phyloP scores from a whole-genome alignment of 106 monocot genomes.

The Apostasia shenzhenica region DNA sequence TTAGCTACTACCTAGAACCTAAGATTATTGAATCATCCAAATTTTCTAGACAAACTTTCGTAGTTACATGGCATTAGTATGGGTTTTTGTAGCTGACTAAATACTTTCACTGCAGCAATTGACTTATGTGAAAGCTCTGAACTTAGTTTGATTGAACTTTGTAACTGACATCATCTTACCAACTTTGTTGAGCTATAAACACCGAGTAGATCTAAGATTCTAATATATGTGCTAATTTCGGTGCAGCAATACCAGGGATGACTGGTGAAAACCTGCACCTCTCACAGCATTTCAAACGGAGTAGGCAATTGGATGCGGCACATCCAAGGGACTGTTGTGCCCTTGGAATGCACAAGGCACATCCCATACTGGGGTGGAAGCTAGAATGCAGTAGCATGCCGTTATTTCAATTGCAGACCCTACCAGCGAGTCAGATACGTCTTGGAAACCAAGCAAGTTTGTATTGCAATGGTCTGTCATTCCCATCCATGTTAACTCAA shows the following conservation, averaged over 20 bases:
- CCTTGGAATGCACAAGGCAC: slow-evolving; percentile 21
- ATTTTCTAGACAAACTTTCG: no score
- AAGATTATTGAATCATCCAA: no score
- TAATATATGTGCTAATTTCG: slow-evolving; percentile 64
- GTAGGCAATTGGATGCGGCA: slow-evolving; percentile 38
- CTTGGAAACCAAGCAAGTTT: slow-evolving; percentile 37
- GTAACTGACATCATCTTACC: no score
- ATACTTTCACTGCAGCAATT: no score
- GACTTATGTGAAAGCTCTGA: no score
- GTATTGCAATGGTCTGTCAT: slow-evolving; percentile 77
- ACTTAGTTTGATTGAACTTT: no score
- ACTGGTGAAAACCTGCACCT: slow-evolving; percentile 42
- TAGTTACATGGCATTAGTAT: no score
- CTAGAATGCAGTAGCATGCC: slow-evolving; percentile 42
- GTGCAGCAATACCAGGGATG: slow-evolving; percentile 67
- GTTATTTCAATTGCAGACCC: slow-evolving; percentile 24
- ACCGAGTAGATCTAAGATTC: neutral
- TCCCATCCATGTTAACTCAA: slow-evolving; percentile 19
- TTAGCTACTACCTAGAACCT: no score
- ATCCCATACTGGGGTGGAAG: slow-evolving; percentile 38
- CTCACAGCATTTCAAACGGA: slow-evolving; percentile 29
- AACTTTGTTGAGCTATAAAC: no score
- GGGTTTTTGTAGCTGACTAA: no score
- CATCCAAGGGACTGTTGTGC: slow-evolving; percentile 29
- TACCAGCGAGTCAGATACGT: slow-evolving; percentile 30